Evolutionary conservation across 225 moss, liverwort and hornwort genomes (phyloP).

Genomic region (Sphagnum contortum): DNA sequence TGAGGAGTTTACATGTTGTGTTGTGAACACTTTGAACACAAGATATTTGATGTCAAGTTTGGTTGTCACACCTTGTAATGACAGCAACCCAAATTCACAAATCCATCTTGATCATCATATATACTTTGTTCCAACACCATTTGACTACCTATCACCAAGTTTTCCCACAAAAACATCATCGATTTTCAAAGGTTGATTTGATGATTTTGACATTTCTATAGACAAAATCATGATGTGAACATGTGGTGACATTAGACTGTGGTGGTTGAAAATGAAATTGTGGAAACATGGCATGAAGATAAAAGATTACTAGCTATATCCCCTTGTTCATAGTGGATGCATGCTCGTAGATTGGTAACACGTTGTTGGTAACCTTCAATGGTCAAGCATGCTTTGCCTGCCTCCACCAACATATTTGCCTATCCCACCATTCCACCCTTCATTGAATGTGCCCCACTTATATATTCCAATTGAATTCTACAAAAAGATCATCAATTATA

Average conservation of each 20-base stretch:
- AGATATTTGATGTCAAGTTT: too few relatives aligned
- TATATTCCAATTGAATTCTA: too few relatives aligned
- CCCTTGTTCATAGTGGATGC: conserved; percentile 52
- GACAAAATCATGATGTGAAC: too few relatives aligned
- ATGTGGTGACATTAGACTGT: too few relatives aligned
- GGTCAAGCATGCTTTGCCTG: conserved; percentile 39
- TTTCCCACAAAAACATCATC: not conserved
- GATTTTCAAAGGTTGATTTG: too few relatives aligned
- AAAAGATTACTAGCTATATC: conserved; percentile 39
- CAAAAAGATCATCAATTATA: too few relatives aligned
- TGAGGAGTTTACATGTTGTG: too few relatives aligned
- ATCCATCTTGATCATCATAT: conserved; percentile 44
- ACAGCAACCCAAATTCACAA: conserved; percentile 72
- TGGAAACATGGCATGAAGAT: not conserved
- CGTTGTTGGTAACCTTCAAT: conserved; percentile 31
- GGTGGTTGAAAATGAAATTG: too few relatives aligned
- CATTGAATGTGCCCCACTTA: too few relatives aligned
- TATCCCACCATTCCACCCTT: conserved; percentile 3
- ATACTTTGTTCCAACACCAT: conserved; percentile 65
- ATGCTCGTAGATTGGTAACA: conserved; percentile 45
- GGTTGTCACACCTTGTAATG: conserved; percentile 39
- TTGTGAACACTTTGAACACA: too few relatives aligned
- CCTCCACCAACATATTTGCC: conserved; percentile 64
- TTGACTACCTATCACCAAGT: conserved; percentile 35
- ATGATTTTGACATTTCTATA: too few relatives aligned